Base-by-base conservation (phyloP, 441 rosid genomes). In the Heliophila coronopifolia region DNA sequence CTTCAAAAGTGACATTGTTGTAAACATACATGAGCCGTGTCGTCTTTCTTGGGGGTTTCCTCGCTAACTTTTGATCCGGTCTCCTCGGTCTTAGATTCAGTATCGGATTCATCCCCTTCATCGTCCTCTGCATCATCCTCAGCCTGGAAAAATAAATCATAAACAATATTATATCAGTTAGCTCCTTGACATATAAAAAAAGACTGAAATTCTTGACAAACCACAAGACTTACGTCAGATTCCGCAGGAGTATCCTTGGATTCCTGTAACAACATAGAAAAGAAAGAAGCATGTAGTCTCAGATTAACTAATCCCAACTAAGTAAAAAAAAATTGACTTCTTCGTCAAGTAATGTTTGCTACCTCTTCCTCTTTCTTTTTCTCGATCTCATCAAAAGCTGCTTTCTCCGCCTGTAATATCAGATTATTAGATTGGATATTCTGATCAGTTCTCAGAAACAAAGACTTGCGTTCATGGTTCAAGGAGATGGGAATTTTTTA, bases 301-400 rank as follows among this genome's bases (percentile, higher is more conserved):
- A 48, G 47, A 38, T 24, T 17, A 16, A 16, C 3, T 7, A 13
- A 22, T 54, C 20, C 4, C 1, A 11, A 27, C 25, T 4, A 12
- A 35, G 15, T 15, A 32, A 19, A 0, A 28, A 14, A 15, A 45
- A 7, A n/a, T 28, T 24, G 9, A 10, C 11, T 14, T n/a, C 32
- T n/a, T 23, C 15, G 13, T 23, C 20, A 4, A 13, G 34, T 14
- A 20, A 1, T 17, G 8, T 20, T 7, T 4, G 11, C 26, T 76
- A 83, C 94, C 92, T 83, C 97, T 26, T 76, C 95, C 33, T 80
- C 91, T 51, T 30, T 74, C 65, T 71, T 84, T 77, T 91, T 84
- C 70, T 84, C 94, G 11, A 77, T 81, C 77, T 84, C 96, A 2
- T 91, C 98, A 22, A 91, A 91, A 54, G 94, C 88, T 46, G 84